phyloP scores from a whole-genome alignment of 2,329 filamentous ascomycete species.

The Talaromyces sp. region DNA sequence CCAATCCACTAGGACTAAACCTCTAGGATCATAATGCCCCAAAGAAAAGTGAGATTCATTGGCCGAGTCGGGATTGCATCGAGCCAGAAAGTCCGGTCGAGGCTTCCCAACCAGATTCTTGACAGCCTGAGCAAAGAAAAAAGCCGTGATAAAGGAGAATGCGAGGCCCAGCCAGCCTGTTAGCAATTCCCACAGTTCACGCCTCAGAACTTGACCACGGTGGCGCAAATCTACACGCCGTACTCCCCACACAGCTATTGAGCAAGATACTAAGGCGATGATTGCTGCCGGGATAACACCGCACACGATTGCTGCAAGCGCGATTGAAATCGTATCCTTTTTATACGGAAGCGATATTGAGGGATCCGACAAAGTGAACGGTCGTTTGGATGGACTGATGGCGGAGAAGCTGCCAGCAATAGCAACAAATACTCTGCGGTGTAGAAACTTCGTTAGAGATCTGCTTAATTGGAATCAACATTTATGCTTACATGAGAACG shows the following conservation, averaged over 20 bases:
- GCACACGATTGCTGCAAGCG: constrained; percentile 60
- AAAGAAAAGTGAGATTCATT: constrained; percentile 61
- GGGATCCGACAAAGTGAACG: not conserved
- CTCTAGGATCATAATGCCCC: constrained; percentile 50
- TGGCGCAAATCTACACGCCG: constrained; percentile 60
- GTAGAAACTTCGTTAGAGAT: not conserved
- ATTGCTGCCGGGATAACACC: constrained; percentile 63
- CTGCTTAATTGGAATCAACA: not conserved
- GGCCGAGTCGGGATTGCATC: constrained; percentile 71
- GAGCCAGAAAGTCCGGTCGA: constrained; percentile 62
- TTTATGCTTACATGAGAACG: not conserved
- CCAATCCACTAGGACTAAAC: constrained; percentile 67
- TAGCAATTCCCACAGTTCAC: constrained; percentile 89
- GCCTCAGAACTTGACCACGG: constrained; percentile 64
- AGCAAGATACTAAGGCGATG: constrained; percentile 64
- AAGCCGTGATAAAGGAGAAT: constrained; percentile 66
- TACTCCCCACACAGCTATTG: constrained; percentile 68
- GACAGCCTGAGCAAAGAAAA: constrained; percentile 76
- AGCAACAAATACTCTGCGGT: not conserved
- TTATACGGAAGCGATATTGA: constrained; percentile 5
- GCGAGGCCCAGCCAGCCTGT: constrained; percentile 78
- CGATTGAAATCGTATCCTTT: constrained; percentile 69
- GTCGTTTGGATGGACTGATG: not conserved
- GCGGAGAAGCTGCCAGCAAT: not conserved
- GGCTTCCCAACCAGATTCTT: constrained; percentile 70